These are phyloP conservation scores for Suillus clintonianus DNA, from an alignment of 768 basidiomycete species.

Conservation along the genomic window DNA sequence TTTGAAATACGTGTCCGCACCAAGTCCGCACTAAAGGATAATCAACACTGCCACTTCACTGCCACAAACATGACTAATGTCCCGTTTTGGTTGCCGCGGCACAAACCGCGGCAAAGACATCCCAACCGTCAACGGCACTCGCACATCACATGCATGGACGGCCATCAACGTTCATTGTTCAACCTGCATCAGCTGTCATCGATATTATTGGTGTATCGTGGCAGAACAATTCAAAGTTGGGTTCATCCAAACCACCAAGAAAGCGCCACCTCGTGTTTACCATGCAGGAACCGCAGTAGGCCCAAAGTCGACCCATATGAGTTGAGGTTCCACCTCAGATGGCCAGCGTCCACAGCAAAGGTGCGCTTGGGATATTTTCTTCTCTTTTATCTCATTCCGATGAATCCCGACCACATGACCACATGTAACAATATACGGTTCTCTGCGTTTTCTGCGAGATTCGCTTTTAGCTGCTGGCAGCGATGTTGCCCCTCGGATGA, in stretches of 20 bases:
- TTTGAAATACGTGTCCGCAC: neutral
- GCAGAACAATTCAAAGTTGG: neutral
- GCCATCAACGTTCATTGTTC: no score
- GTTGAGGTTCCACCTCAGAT: neutral
- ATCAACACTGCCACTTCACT: neutral
- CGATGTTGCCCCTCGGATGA: neutral
- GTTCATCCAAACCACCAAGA: neutral
- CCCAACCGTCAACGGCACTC: no score
- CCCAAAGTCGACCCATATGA: neutral
- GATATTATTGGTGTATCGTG: no score
- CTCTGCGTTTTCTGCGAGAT: neutral
- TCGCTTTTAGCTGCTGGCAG: neutral
- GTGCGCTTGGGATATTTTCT: neutral
- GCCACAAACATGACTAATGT: no score
- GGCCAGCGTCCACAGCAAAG: neutral
- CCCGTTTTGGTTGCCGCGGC: neutral
- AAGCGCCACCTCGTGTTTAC: neutral
- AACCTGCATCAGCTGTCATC: no score
- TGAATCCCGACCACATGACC: neutral
- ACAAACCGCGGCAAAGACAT: neutral
- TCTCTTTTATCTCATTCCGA: neutral
- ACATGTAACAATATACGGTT: neutral
- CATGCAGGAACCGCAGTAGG: neutral
- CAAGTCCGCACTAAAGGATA: neutral
- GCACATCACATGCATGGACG: no score